Evolutionary conservation across 345 rosid species (phyloP).

Genomic region (Cardiospermum halicacabum): DNA sequence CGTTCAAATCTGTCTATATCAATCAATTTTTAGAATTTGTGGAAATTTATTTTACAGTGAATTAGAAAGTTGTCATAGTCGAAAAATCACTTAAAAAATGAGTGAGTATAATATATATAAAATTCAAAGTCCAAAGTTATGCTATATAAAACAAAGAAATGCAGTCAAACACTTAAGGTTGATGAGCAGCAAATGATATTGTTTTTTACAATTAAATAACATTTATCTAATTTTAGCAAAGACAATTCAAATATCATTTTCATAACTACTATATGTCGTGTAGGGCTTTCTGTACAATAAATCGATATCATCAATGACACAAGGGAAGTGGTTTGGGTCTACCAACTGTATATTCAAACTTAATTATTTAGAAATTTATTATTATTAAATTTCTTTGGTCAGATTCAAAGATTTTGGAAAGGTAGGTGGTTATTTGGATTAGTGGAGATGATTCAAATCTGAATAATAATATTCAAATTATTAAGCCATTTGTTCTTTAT

Average conservation of each 20-base stretch:
- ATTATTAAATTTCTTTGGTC: neutral
- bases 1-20: too few relatives aligned
- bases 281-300: neutral
- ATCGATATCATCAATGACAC: neutral
- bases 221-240: neutral
- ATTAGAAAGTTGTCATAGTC: too few relatives aligned
- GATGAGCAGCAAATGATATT: neutral
- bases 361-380: neutral
- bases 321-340: neutral
- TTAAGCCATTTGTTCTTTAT: too few relatives aligned
- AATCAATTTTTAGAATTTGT: too few relatives aligned
- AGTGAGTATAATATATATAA: too few relatives aligned
- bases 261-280: neutral
- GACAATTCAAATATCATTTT: neutral
- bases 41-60: too few relatives aligned
- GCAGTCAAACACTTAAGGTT: constrained; percentile 11
- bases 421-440: too few relatives aligned
- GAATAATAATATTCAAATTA: too few relatives aligned
- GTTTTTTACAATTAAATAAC: neutral
- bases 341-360: neutral
- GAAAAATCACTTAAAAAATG: too few relatives aligned
- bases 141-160: neutral
- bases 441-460: too few relatives aligned
- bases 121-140: neutral
- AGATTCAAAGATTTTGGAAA: neutral